phyloP scores from a whole-genome alignment of 2,329 filamentous ascomycete genomes.

The Xylariaceae sp. region DNA sequence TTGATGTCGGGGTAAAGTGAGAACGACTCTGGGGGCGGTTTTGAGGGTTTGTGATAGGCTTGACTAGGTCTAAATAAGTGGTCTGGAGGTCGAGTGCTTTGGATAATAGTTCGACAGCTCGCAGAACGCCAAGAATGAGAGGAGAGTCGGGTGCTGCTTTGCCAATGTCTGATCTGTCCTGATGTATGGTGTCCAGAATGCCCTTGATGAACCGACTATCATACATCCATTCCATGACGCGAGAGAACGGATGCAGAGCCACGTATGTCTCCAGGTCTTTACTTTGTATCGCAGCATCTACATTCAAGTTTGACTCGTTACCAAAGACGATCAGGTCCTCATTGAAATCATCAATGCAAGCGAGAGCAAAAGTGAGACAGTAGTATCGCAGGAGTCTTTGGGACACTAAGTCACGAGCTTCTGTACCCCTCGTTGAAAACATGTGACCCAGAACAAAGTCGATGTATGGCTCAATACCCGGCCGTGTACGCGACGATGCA shows the following conservation, averaged over 20 bases:
- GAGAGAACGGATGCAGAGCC: conserved; percentile 83
- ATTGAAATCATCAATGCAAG: conserved; percentile 83
- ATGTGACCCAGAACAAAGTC: conserved; percentile 84
- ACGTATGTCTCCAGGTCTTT: conserved; percentile 77
- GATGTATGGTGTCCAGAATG: conserved; percentile 74
- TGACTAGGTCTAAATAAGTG: conserved; percentile 86
- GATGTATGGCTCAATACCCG: conserved; percentile 87
- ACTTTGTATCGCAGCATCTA: conserved; percentile 71
- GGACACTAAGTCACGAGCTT: conserved; percentile 64
- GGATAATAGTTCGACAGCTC: conserved; percentile 79
- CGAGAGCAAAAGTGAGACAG: conserved; percentile 78
- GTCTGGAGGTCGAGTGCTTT: conserved; percentile 81
- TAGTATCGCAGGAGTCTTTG: conserved; percentile 69
- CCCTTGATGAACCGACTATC: conserved; percentile 82
- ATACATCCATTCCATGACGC: conserved; percentile 98
- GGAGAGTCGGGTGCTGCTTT: conserved; percentile 74
- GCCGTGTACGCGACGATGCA: conserved; percentile 65
- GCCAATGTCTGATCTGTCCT: conserved; percentile 69
- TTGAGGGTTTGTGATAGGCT: conserved; percentile 69
- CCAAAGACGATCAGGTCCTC: conserved; percentile 86
- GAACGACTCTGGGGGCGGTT: conserved; percentile 38
- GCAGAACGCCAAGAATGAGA: conserved; percentile 71
- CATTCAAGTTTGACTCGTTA: conserved; percentile 69
- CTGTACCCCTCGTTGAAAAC: conserved; percentile 63
- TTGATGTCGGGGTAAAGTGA: conserved; percentile 39